Evolutionary conservation across 73 alveolate species (phyloP), one percentile per base, ranked within the genome.

Genomic region (Paramecium caudatum): DNA sequence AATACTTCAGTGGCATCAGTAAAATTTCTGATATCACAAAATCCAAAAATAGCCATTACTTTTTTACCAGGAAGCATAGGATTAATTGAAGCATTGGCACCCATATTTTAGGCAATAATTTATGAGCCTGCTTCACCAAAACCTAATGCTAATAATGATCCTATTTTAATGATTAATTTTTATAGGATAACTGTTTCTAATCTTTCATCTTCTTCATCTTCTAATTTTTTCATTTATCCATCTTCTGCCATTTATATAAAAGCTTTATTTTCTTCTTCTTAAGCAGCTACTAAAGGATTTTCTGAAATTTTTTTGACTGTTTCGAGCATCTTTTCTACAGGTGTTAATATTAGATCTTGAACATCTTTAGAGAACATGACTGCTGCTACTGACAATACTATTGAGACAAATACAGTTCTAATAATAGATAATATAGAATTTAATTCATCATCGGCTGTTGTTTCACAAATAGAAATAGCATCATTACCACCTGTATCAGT

Each of bases 261-360:
- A 13, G 94, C 94, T 47, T 88, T 87, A 19, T 91, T 82, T 83
- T 97, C 99, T 78, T 98, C 98, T 85, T 95, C 98, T 61, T 96
- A 91, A 15, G 98, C 97, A 23, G 99, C 99, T 69, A 95, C 97
- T 32, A 98, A 83, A 6, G 99, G 99, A 69, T 97, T 97, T 61
- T 95, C 94, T 15, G 99, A 97, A 5, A 98, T 98, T 82, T 95
- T 74, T 74, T 94, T 97, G 0, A 98, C 99, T 78, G 96, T 98
- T 82, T 94, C 93, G 8, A 98, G 91, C 99, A 98, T 98, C 3
- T 94, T 90, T 90, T 98, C 99, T 3, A 97, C 95, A 4, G 99
- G 99, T 19, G 93, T 97, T 19, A 97, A 61, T 23, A 98, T 97
- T 36, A 95, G 83, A 30, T 94, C 95, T 46, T 94, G 62, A 4